A percentile compares a stretch with the other conserved stretches of the same genome.
Conservation (phyloP, 805 yeast genomes). For the Wickerhamomyces kurtzmanii region DNA sequence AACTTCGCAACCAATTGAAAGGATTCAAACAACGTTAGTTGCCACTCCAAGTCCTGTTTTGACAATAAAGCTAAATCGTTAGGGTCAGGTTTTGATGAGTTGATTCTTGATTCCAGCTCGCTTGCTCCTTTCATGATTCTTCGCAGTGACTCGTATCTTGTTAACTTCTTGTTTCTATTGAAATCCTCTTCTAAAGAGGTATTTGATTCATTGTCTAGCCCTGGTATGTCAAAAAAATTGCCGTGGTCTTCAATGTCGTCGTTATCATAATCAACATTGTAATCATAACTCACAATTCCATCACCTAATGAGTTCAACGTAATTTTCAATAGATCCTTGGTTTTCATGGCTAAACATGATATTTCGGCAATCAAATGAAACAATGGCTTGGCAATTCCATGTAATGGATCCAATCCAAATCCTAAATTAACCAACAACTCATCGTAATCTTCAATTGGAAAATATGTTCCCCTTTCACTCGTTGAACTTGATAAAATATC, state of each 20-base stretch:
- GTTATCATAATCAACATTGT: constrained; percentile 6
- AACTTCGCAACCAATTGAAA: constrained; percentile 62
- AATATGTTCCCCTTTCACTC: constrained; percentile 53
- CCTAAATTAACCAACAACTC: constrained; percentile 29
- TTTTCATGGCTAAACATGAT: constrained; percentile 45
- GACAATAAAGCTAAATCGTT: constrained; percentile 28
- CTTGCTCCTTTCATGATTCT: constrained; percentile 23
- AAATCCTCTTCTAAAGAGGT: constrained; percentile 10
- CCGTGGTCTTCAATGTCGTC: constrained; percentile 10
- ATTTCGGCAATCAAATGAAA: constrained; percentile 61
- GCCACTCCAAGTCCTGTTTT: constrained; percentile 48
- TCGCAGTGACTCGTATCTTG: constrained; percentile 23
- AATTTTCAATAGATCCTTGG: constrained; percentile 26
- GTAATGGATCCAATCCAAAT: constrained; percentile 54
- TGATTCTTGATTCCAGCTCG: constrained; percentile 38
- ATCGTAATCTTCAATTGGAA: constrained; percentile 52
- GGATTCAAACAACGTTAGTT: constrained; percentile 60
- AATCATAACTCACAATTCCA: constrained; percentile 15
- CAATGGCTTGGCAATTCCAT: constrained; percentile 65
- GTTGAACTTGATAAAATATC: constrained; percentile 61
- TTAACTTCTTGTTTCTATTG: constrained; percentile 10
- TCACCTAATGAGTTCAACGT: constrained; percentile 17
- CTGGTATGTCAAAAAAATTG: constrained; percentile 12
- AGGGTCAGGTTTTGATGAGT: constrained; percentile 41
- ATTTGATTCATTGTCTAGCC: constrained; percentile 13